Evolutionary conservation across 805 yeast species (phyloP), one percentile per base, ranked within the genome.

Genomic region (Maudiozyma saulgeensis): DNA sequence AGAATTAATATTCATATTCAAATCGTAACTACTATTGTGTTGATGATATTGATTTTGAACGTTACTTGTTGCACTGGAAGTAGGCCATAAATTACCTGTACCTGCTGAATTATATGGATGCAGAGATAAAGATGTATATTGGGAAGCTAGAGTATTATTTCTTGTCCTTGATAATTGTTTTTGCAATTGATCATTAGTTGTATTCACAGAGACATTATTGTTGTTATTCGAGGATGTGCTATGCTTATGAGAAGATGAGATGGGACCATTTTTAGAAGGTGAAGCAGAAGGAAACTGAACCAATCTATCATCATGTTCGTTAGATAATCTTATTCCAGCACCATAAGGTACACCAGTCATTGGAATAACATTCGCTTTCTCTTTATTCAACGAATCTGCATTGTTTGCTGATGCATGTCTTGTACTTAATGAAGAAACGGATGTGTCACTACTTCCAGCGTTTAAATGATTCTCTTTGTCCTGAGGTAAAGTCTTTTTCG

Each of bases 141-240:
- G 68, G 8, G 69, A 65, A 1, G 60, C 60, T 34, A 63, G 55
- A 4, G 69, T 65, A 44, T 62, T 59, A 46, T 63, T 61, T 47
- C 69, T 60, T 16, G 67, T 57, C 44, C 67, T 11, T 21, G n/a
- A 23, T 2, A 16, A 5, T 23, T 40, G 43, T 4, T 21, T 11
- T 8, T 38, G 35, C 11, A 31, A 13, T 15, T 16, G 18, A 15
- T 35, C 18, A 35, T 35, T 35, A 23, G 44, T 7, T 41, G 44
- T 12, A 7, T 7, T n/a, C 19, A 4, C 31, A 6, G 21, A n/a
- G 18, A n/a, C 38, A 6, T 15, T 35, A 16, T 23, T 41, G 15
- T 41, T 41, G 21, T 35, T 35, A 35, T 35, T 35, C 9, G 38
- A 15, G 2, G 13, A n/a, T 38, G 16, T 38, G 6, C 4, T 41